Evolutionary conservation across 129 eudicot species (phyloP), one percentile per base, ranked within the genome.

Genomic region (Smallanthus sonchifolius): DNA sequence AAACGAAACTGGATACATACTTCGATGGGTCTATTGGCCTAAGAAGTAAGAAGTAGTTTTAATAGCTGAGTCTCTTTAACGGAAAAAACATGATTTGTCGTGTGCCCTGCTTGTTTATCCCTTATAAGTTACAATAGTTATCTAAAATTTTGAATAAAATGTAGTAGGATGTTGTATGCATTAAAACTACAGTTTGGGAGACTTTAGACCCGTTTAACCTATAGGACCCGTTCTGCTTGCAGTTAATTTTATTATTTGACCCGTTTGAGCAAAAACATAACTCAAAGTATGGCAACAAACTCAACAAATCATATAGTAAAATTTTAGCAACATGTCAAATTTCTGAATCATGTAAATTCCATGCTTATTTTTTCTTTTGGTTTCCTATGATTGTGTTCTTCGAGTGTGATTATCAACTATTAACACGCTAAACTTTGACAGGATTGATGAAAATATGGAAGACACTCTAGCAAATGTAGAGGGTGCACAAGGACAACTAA

Each of bases 381-480:
- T 54, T 17, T 54, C 4, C 10, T 54, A 19, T 7, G 60, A 17
- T 7, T 16, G 10, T 54, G 60, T 54, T 54, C 7, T 16, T 49
- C 17, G n/a, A 24, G 63, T 56, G 6, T 17, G 32, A 54, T 54
- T 54, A 19, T 17, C 32, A 54, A 16, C 60, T 54, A 10, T 37
- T 37, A 3, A 28, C 51, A 36, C 9, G 13, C 13, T 24, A 24
- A 5, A 51, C 35, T 73, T 52, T 74, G 69, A 59, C 86, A 90
- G 96, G 87, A 90, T 90, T 48, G 96, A 90, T 44, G 96, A 89
- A 80, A 89, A 89, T 80, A 89, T 89, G 92, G 96, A 89, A 28
- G 96, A 89, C 47, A 86, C 96, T 2, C 80, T 90, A 5, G 79
- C 93, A 36, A 90, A 90, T 70, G 96, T 90, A 54, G 96, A 90